A percentile compares a stretch with the other conserved stretches of the same genome.
Conservation (phyloP, 768 basidiomycete genomes). For the Tricholoma matsutake region DNA sequence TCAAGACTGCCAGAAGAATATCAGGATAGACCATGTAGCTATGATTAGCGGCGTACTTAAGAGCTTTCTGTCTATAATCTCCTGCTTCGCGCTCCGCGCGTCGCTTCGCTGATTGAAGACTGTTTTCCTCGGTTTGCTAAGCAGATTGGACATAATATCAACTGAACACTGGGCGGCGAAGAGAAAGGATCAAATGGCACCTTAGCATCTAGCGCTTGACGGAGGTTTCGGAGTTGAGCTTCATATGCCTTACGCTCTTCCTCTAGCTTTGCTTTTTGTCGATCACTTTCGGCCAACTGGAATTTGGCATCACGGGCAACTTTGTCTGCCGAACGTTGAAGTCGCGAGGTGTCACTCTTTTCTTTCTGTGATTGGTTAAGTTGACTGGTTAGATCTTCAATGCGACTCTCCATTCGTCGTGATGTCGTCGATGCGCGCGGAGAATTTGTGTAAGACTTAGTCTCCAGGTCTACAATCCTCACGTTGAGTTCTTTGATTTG, state of each 20-base stretch:
- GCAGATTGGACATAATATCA: slow-evolving; percentile 8
- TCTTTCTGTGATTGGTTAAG: slow-evolving; percentile 52
- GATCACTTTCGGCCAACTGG: slow-evolving; percentile 59
- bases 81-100: slow-evolving; percentile 74
- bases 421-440: slow-evolving; percentile 54
- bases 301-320: slow-evolving; percentile 48
- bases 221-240: slow-evolving; percentile 51
- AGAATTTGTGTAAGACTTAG: slow-evolving; percentile 66
- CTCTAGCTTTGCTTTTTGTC: slow-evolving; percentile 58
- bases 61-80: slow-evolving; percentile 67
- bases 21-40: slow-evolving; percentile 4
- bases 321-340: slow-evolving; percentile 30
- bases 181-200: slow-evolving; percentile 31
- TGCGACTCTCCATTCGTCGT: slow-evolving; percentile 62
- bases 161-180: neutral
- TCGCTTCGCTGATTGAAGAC: slow-evolving; percentile 68
- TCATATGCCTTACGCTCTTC: slow-evolving; percentile 64
- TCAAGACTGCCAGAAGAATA: slow-evolving; percentile 42
- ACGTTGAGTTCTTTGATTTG: slow-evolving; percentile 83
- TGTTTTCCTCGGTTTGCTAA: slow-evolving; percentile 68
- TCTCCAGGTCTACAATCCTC: slow-evolving; percentile 79
- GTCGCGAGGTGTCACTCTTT: slow-evolving; percentile 44
- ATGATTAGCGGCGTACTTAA: slow-evolving; percentile 45
- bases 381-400: slow-evolving; percentile 69
- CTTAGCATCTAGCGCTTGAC: slow-evolving; percentile 57